Base-by-base conservation (phyloP, 441 rosid genomes). In the Eutrema salsugineum region DNA sequence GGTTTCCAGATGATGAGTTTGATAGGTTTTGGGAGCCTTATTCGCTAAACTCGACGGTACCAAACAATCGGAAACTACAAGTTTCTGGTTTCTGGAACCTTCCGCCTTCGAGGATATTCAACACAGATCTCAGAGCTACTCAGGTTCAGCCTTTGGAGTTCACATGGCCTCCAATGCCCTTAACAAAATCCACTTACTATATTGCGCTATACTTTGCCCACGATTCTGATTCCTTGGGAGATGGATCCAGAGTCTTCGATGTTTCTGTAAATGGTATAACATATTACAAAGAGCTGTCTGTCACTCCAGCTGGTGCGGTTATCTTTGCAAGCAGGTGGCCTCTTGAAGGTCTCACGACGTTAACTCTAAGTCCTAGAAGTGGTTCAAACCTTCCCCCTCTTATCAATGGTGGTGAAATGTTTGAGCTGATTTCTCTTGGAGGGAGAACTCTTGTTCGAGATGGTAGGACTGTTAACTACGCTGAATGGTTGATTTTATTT, bases 21-120 rank as follows among this genome's bases (percentile, higher is more conserved):
- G 89, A 89, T 78, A 85, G 99, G 67, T 72, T 77, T 47, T 94
- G 99, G 99, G 91, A 81, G 82, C 91, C 93, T 24, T 84, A 78
- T 42, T 85, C 77, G 12, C 73, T 65, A 22, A 68, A 57, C 12
- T 38, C 74, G 20, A 70, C 78, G 3, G 35, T 42, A 44, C 76
- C 96, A 1, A 78, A 77, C 78, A 88, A 85, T 69, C 81, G 66
- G 28, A 84, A 78, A 30, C 56, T 84, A 5, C 78, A 87, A 14
- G 83, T 87, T 77, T 83, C 88, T 14, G 96, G 97, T 68, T 86
- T 94, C 70, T 94, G 99, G 99, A 94, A 94, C 77, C 83, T 83
- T 4, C 99, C 97, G 5, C 94, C 97, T 16, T 47, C 70, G 20
- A 90, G 82, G 82, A 81, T 89, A 71, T 91, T 91, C 59, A 85